Evolutionary conservation across 2,329 filamentous ascomycete species (phyloP), one percentile per base, ranked within the genome.

Genomic region (Talaromyces pinophilus): DNA sequence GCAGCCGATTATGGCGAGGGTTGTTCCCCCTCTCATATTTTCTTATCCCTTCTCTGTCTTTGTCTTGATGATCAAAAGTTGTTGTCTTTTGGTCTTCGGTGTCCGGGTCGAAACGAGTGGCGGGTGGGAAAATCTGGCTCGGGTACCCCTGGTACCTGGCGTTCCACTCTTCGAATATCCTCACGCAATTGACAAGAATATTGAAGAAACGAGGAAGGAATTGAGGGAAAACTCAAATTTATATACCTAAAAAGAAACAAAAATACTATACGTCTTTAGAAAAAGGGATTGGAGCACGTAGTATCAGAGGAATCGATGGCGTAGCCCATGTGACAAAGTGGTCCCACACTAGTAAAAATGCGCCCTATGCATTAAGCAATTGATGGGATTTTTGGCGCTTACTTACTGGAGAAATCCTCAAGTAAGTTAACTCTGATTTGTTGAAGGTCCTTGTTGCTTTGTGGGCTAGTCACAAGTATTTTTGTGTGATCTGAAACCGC

Each of bases 1-100:
- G 17, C 65, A 67, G 44, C 65, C 65, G 28, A 67, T 30, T 3
- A 67, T 63, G 22, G 65, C 60, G 8, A 67, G 54, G 28, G 65
- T 67, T 17, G 60, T 63, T 8, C 65, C 61, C 15, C 35, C 60
- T 55, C 65, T 59, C 65, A 67, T 64, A 52, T 33, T 63, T 42
- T 54, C 5, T 19, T 22, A 10, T 44, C 28, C 33, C n/a, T 44
- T 13, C 30, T 33, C 19, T 19, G 57, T 22, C 2, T 57, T 28
- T 25, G 1, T 30, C 1, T 22, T 46, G 28, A 28, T 42, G 19
- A 35, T 63, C 10, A 28, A 7, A 28, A 17, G 38, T 22, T 28
- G 55, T 25, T 40, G 3, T 42, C 8, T 28, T 17, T 6, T 42
- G 3, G 17, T 25, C 22, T 6, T n/a, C 7, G 57, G 33, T 57